Evolutionary conservation across 2,329 filamentous ascomycete genomes (phyloP), one percentile per base, ranked within the genome.

Genomic region (Exophiala oligosperma): DNA sequence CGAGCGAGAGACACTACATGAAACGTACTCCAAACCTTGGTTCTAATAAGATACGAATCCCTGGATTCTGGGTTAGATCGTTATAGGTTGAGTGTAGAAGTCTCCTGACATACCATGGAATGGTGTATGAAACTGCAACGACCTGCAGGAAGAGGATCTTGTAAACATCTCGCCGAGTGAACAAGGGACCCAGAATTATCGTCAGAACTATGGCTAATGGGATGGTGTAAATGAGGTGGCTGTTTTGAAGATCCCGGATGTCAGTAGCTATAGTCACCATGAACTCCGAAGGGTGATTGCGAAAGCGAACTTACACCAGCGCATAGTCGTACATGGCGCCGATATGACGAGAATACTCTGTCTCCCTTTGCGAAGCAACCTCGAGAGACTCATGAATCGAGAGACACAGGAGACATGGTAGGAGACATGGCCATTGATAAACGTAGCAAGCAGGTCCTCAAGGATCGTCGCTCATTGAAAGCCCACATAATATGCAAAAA

Each of bases 21-120:
- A 35, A 9, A 35, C 64, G 54, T 57, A 66, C 64, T 86, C 88
- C 89, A 91, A 68, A 91, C 81, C 46, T 79, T 75, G 54, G 78
- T 83, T 63, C 80, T 81, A 65, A 92, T 88, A 41, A 91, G 79
- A 71, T 90, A 90, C 7, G 87, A 88, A 67, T 91, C 88, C 64
- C 64, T 66, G 21, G 17, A 17, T 35, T 28, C 23, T 38, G 37
- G 32, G 11, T 57, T 41, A 55, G 40, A 24, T 54, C 17, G 4
- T 37, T 26, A 24, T 21, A 41, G 23, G 23, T 43, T 4, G 9
- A 37, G 32, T 29, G 51, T 9, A 9, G n/a, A 23, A 17, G 17
- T 17, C 21, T 28, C 17, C 23, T 32, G 53, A 43, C 59, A 14
- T 54, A 66, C 88, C 88, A 92, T 32, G 89, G 89, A 26, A 87